Evolutionary conservation across 2,329 filamentous ascomycete species (phyloP), one percentile per base, ranked within the genome.

Genomic region (Claviceps fusiformis): DNA sequence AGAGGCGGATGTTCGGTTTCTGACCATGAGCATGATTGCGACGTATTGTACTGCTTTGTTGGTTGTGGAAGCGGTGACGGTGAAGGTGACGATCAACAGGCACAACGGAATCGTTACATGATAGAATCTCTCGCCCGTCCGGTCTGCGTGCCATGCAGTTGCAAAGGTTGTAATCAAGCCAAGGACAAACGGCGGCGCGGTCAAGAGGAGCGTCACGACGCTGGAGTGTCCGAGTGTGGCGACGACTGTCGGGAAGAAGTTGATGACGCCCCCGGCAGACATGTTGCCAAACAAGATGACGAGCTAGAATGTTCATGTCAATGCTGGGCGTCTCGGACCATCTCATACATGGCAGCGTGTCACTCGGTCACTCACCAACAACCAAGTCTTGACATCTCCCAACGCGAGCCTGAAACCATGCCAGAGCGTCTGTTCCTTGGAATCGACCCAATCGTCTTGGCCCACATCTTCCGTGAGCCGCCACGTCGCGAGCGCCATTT

Each of bases 171-270:
- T 80, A 47, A 86, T 75, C 37, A 82, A 75, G 51, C 75, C 76
- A 13, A 85, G 72, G 3, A 84, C 77, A 64, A 85, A 87, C 1
- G 83, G 83, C 0, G 85, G 85, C 0, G 77, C 79, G 0, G 82
- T 85, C 54, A 87, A 71, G 15, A 86, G 75, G 4, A 86, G 75
- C 0, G 83, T 81, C 31, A 74, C 68, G 51, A 83, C 80, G 17
- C 75, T 71, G 56, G 69, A 74, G 65, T 84, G 86, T n/a, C 80
- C 77, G 2, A 89, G 75, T 6, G 83, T 85, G 56, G 76, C 72
- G 51, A 89, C 85, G 15, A 90, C 83, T 0, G 85, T 85, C 45
- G 82, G 82, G 68, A 86, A 84, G 71, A 86, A 86, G 66, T 83
- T 85, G 41, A 80, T 84, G 11, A 86, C 79, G 8, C 79, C 79